Percentiles rank a stretch among this genome's conserved stretches.
phyloP scores from a whole-genome alignment of 441 rosid genomes.

The Hypseocharis bilobata region DNA sequence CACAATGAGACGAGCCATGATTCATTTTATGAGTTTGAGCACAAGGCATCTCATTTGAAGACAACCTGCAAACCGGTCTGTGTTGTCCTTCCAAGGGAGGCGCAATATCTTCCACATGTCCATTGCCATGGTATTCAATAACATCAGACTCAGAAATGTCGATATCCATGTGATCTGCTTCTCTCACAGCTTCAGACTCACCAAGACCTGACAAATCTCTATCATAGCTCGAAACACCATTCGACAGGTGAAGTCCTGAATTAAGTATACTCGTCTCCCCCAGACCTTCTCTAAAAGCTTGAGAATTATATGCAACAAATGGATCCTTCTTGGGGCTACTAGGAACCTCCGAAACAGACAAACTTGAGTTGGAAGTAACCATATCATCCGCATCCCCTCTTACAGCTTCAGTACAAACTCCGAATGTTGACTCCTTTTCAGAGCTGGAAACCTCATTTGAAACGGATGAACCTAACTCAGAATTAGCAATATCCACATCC shows the following conservation, averaged over 20 bases:
- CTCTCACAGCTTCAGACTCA: constrained; percentile 12
- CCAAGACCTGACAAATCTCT: constrained; percentile 16
- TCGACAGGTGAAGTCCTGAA: constrained; percentile 4
- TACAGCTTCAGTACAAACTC: constrained; percentile 15
- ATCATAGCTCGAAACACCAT: constrained; percentile 13
- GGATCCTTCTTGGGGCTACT: constrained; percentile 8
- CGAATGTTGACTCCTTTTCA: constrained; percentile 10
- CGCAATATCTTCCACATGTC: too few relatives aligned
- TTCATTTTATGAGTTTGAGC: constrained; percentile 13
- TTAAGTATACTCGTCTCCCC: constrained; percentile 15
- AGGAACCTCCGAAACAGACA: constrained; percentile 15
- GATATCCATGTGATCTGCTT: constrained; percentile 6
- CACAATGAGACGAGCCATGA: constrained; percentile 7
- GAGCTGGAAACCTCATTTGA: constrained; percentile 15
- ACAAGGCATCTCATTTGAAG: constrained; percentile 12
- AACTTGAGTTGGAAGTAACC: constrained; percentile 12
- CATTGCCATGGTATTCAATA: constrained; percentile 20
- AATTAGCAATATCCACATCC: constrained; percentile 14
- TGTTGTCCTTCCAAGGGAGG: neutral
- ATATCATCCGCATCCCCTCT: constrained; percentile 17
- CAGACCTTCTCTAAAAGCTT: constrained; percentile 14
- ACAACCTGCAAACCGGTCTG: neutral
- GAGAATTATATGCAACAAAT: constrained; percentile 5
- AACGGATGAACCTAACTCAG: constrained; percentile 24
- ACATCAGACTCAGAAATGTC: constrained; percentile 13